Evolutionary conservation across 768 basidiomycete species (phyloP), one percentile per base, ranked within the genome.

Genomic region (Podaxis pistillaris): DNA sequence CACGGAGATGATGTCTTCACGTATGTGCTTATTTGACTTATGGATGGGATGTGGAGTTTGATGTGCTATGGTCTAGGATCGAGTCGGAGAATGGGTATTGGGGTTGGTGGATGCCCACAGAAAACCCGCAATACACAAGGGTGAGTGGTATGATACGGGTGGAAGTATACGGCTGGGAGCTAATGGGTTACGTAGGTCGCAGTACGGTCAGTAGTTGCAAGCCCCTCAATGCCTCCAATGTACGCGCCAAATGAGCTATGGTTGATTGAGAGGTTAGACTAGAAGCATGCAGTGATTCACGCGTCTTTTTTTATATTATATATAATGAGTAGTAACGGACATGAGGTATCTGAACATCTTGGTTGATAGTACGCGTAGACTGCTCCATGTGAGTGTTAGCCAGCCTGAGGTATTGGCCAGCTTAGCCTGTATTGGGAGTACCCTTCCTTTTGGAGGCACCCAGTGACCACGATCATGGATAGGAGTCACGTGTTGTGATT

Each of bases 51-150:
- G 41, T 12, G 3, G 13, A 30, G 6, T 12, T 8, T 38, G 24
- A 28, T 26, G n/a, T 41, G 3, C 17, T 3, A 2, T n/a, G 33
- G 24, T 19, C 12, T 17, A 62, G 61, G 11, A 62, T 62, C 38
- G 61, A 56, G 24, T 56, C 61, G 36, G 54, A 49, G 55, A 49
- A 56, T 33, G 61, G 61, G 24, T 62, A 62, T 50, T 62, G 61
- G 61, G 61, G 61, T 0, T 62, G 61, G 61, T 54, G 40, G 7
- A 56, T 62, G 61, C 61, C 61, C 1, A 49, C 61, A n/a, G 55
- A 56, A n/a, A 17, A 38, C 5, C 61, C 61, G 12, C 55, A 50
- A 22, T 62, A 62, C 4, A 62, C 61, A 2, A 54, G 30, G 4
- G 60, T 55, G 26, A 54, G 60, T 46, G 8, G 44, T 22, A 3